Evolutionary conservation across 192 early-diverging fungal species (phyloP).

Genomic region (Podila verticillata): DNA sequence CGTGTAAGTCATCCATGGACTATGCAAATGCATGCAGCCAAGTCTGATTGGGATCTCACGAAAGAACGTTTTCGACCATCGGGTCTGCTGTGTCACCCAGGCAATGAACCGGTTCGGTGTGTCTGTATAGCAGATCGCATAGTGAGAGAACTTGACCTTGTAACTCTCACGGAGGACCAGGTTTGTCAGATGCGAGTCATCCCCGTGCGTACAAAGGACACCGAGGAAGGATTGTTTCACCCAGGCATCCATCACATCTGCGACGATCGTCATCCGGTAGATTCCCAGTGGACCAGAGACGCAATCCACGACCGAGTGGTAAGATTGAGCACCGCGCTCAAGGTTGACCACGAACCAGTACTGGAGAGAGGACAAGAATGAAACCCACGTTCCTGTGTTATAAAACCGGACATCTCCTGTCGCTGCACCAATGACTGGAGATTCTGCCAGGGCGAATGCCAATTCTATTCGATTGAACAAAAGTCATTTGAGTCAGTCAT

Average conservation of each 20-base stretch:
- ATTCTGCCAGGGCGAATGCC: constrained; percentile 59
- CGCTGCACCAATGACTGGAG: constrained; percentile 62
- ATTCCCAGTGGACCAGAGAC: constrained; percentile 74
- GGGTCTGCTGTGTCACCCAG: constrained; percentile 71
- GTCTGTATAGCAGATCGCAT: constrained; percentile 69
- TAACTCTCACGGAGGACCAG: constrained; percentile 56
- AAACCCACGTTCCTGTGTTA: constrained; percentile 62
- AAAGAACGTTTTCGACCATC: constrained; percentile 74
- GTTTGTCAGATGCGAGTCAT: constrained; percentile 72
- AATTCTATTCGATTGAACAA: too few relatives aligned
- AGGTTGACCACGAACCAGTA: constrained; percentile 77
- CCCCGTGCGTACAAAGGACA: constrained; percentile 70
- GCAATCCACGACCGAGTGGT: constrained; percentile 65
- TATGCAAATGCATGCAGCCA: constrained; percentile 60
- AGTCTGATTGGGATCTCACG: constrained; percentile 63
- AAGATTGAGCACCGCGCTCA: constrained; percentile 69
- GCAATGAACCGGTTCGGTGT: constrained; percentile 64
- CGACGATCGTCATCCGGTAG: constrained; percentile 58
- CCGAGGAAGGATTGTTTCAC: constrained; percentile 64
- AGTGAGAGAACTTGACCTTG: constrained; percentile 63
- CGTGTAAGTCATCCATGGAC: constrained; percentile 70
- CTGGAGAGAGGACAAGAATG: constrained; percentile 68
- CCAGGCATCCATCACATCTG: constrained; percentile 65
- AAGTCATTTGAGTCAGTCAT: too few relatives aligned
- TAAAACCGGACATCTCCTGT: constrained; percentile 60